phyloP scores from a whole-genome alignment of 805 yeast species.

The Candida xiaguanensis region DNA sequence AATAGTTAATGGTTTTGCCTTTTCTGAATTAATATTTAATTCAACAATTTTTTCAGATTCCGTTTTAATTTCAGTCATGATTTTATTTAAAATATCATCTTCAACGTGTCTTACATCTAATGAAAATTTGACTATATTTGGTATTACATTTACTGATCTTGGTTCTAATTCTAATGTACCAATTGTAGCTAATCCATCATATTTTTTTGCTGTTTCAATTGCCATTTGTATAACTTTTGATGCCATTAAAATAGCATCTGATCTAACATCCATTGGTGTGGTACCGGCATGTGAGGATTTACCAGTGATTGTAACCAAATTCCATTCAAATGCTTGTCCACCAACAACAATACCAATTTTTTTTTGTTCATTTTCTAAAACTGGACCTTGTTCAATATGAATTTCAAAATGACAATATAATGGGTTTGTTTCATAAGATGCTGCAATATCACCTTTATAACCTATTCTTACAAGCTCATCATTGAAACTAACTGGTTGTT shows the following conservation, averaged over 20 bases:
- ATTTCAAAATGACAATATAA: conserved; percentile 69
- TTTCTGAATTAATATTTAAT: conserved; percentile 12
- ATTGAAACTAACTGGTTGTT: conserved; percentile 43
- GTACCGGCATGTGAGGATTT: conserved; percentile 73
- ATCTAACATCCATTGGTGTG: conserved; percentile 58
- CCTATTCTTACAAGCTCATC: conserved; percentile 61
- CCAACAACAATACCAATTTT: conserved; percentile 65
- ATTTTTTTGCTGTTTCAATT: conserved; percentile 49
- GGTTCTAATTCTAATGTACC: conserved; percentile 59
- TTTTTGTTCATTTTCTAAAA: conserved; percentile 52
- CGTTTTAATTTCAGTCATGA: conserved; percentile 35
- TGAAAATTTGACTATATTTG: conserved; percentile 56
- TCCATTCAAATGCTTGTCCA: conserved; percentile 67
- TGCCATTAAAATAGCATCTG: conserved; percentile 59
- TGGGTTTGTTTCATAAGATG: conserved; percentile 48
- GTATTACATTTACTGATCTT: conserved; percentile 64
- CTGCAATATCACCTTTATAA: conserved; percentile 50
- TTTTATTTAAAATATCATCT: conserved; percentile 38
- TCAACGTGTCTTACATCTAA: conserved; percentile 57
- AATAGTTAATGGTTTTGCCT: conserved; percentile 31
- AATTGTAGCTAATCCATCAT: conserved; percentile 54
- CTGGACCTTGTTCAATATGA: conserved; percentile 77
- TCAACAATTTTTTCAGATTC: conserved; percentile 35
- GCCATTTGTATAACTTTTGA: conserved; percentile 54
- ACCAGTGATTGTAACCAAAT: conserved; percentile 53